Evolutionary conservation across 73 alveolate species (phyloP).

Genomic region (Stentor roeselii): DNA sequence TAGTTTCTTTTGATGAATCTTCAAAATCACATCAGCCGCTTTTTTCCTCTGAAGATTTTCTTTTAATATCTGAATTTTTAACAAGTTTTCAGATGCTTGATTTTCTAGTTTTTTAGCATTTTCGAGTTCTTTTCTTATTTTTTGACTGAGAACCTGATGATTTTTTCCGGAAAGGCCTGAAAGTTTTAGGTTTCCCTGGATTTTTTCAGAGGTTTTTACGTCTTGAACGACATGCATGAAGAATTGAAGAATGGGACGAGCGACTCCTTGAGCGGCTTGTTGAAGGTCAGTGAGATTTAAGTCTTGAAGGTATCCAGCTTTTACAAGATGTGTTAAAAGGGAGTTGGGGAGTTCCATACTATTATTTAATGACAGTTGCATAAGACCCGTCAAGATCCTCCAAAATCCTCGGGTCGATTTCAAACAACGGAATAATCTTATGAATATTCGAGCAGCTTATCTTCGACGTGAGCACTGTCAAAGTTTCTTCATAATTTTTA

Average conservation of each 20-base stretch:
- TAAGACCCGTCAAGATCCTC: neutral
- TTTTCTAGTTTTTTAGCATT: no score
- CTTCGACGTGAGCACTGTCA: neutral
- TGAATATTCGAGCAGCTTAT: neutral
- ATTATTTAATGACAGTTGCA: no score
- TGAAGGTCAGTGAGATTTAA: neutral
- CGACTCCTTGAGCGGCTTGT: neutral
- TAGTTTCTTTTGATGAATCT: neutral
- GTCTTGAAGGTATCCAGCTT: neutral
- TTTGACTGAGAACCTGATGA: neutral
- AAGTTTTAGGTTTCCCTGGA: neutral
- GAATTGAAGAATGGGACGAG: neutral
- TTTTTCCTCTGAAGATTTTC: neutral
- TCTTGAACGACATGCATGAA: neutral
- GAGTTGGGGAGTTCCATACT: no score
- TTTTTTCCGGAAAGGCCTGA: neutral
- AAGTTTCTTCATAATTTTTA: neutral
- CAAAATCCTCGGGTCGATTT: neutral
- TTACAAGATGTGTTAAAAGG: no score
- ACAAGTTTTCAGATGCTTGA: neutral
- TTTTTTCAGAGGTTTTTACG: neutral
- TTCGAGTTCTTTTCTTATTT: no score
- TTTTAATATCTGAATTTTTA: no score
- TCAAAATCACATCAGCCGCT: neutral
- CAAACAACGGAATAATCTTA: neutral